Evolutionary conservation across 2,329 filamentous ascomycete genomes (phyloP).

Genomic region (Paracorniculantispora psalliotae): DNA sequence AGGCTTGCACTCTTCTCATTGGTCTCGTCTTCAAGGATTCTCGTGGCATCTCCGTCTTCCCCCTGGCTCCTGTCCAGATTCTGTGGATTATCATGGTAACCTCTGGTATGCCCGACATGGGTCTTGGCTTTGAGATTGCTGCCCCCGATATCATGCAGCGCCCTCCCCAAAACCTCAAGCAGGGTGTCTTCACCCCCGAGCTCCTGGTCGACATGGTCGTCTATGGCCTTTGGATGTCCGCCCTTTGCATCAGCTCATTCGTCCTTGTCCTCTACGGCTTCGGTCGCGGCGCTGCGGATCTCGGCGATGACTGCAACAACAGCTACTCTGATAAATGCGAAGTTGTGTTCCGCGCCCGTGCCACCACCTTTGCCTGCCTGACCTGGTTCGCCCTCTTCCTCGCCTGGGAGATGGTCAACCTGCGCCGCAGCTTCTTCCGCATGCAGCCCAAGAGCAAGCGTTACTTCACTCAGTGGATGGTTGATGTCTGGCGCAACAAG

Average conservation of each 20-base stretch:
- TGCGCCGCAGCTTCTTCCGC: constrained; percentile 66
- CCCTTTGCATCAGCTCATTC: constrained; percentile 51
- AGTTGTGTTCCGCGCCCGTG: constrained; percentile 62
- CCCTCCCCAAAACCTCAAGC: constrained; percentile 56
- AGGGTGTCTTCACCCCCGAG: constrained; percentile 61
- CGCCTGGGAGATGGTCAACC: constrained; percentile 70
- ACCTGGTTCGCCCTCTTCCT: constrained; percentile 72
- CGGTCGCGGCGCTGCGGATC: constrained; percentile 43
- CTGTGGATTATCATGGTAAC: constrained; percentile 79
- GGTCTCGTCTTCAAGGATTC: constrained; percentile 66
- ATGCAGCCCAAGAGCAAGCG: constrained; percentile 60
- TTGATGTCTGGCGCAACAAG: constrained; percentile 63
- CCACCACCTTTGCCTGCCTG: constrained; percentile 65
- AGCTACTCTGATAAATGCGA: constrained; percentile 48
- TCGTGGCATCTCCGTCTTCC: constrained; percentile 61
- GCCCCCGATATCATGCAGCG: constrained; percentile 64
- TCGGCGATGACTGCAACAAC: constrained; percentile 57
- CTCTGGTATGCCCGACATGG: constrained; percentile 69
- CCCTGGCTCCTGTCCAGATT: constrained; percentile 67
- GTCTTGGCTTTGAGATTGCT: constrained; percentile 65
- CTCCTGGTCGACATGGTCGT: constrained; percentile 61
- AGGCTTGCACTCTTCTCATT: constrained; percentile 63
- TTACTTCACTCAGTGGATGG: constrained; percentile 61
- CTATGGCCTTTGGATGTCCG: constrained; percentile 63
- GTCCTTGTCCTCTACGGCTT: constrained; percentile 46